Evolutionary conservation across 306 rosid species (phyloP), one percentile per base, ranked within the genome.

Genomic region (Malus asiatica): DNA sequence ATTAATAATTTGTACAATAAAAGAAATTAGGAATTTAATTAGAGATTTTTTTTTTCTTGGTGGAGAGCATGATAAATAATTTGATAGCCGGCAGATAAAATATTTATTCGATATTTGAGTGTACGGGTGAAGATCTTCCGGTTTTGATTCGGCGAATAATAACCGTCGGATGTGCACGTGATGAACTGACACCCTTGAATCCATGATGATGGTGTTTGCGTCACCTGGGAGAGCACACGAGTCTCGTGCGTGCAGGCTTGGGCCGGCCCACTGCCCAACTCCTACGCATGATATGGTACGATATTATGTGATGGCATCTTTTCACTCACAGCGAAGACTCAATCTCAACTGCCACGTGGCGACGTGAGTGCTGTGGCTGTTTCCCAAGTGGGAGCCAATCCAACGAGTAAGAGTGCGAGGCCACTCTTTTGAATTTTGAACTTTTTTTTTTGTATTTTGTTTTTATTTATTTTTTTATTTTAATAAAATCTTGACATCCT

Each of bases 131-230:
- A 40, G 66, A 57, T 57, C 23, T 19, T 74, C 32, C 60, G 77
- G 77, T 66, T 76, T 42, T 15, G 72, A 66, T 33, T 5, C 45
- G 61, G 78, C 29, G 68, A 1, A 69, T 76, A 66, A 52, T 64
- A 79, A 79, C 87, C 84, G 84, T 79, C 77, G 6, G 79, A 79
- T 76, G 77, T 55, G 62, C 83, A 83, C 86, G 81, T 79, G 81
- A 71, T 42, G 48, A 58, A 58, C 77, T 79, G 78, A 71, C 78
- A 65, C 27, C 29, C 44, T 1, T 32, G 13, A 44, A 65, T 33
- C 16, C 55, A 1, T 46, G 13, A 29, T 46, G n/a, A 32, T 23
- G 70, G 2, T 52, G 40, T 61, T 51, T 20, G 73, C 76, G 72
- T 70, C 84, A 71, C 22, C 32, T 8, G 11, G 23, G 61, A 40